These are phyloP conservation scores for Pulveroboletus sp. DNA, from an alignment of 768 basidiomycete genomes.

Conservation along the genomic window DNA sequence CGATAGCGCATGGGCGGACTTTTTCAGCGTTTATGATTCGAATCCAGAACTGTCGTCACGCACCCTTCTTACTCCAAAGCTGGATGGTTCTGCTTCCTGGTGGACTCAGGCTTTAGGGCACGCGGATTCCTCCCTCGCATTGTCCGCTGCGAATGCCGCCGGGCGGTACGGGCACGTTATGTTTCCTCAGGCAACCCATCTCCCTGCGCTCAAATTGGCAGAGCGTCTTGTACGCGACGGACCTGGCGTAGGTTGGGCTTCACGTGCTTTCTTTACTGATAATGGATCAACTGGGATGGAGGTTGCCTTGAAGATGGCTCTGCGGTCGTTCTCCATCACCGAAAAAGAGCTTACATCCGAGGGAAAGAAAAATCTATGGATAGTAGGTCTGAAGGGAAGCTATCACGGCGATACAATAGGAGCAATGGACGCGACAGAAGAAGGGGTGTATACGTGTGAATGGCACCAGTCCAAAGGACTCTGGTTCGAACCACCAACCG, in stretches of 20 bases:
- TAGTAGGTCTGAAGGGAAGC: conserved; percentile 85
- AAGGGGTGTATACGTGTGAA: conserved; percentile 90
- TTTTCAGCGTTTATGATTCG: conserved; percentile 68
- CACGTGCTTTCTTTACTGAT: conserved; percentile 88
- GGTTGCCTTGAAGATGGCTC: conserved; percentile 95
- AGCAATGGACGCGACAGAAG: conserved; percentile 91
- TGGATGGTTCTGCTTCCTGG: conserved; percentile 96
- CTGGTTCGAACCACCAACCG: conserved; percentile 89
- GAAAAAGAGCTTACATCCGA: conserved; percentile 29
- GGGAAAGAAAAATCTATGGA: conserved; percentile 54
- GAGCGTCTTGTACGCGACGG: conserved; percentile 70
- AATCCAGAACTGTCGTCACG: conserved; percentile 15
- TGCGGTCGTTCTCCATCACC: conserved; percentile 57
- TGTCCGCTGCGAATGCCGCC: conserved; percentile 85
- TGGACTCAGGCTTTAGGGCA: conserved; percentile 96
- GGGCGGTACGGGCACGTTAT: conserved; percentile 97
- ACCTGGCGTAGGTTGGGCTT: conserved; percentile 89
- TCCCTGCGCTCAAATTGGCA: conserved; percentile 78
- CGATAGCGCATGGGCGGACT: conserved; percentile 84
- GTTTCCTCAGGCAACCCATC: conserved; percentile 85
- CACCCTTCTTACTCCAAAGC: conserved; percentile 53
- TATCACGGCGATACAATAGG: conserved; percentile 99
- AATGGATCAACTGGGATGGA: conserved; percentile 97
- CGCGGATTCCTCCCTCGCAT: conserved; percentile 63
- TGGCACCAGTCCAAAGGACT: conserved; percentile 92